These are phyloP conservation scores for Wickerhamomyces canadensis DNA, from an alignment of 805 yeast species.

Conservation along the genomic window DNA sequence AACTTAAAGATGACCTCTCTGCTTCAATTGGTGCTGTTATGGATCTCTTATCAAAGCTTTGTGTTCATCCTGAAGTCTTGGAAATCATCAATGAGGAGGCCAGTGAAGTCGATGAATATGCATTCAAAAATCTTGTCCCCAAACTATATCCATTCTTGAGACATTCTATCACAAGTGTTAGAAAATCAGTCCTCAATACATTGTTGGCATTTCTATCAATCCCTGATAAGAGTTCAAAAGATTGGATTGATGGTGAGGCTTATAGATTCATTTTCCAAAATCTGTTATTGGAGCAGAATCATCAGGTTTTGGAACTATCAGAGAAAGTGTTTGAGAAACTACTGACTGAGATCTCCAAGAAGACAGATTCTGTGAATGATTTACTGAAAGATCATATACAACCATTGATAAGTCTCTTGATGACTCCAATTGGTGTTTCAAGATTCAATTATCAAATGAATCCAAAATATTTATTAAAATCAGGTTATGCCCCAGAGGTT, in stretches of 20 bases:
- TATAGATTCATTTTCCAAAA: conserved; percentile 81
- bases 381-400: conserved; percentile 51
- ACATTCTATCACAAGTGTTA: conserved; percentile 87
- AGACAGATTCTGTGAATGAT: conserved; percentile 31
- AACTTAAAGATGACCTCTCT: conserved; percentile 84
- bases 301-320: conserved; percentile 61
- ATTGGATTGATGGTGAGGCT: conserved; percentile 75
- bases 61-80: conserved; percentile 74
- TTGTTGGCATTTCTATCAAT: conserved; percentile 67
- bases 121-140: conserved; percentile 79
- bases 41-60: conserved; percentile 86
- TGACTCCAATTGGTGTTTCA: conserved; percentile 94
- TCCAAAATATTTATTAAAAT: conserved; percentile 61
- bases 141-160: conserved; percentile 87
- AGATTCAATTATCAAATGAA: conserved; percentile 86
- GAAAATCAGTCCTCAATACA: conserved; percentile 82
- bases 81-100: conserved; percentile 66
- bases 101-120: conserved; percentile 39
- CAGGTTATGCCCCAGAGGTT: conserved; percentile 39
- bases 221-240: conserved; percentile 43
- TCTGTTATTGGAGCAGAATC: conserved; percentile 82
- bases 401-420: conserved; percentile 59
- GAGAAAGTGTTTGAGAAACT: conserved; percentile 53
- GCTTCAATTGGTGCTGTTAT: conserved; percentile 94
- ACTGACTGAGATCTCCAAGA: conserved; percentile 37